A percentile compares a stretch with the other conserved stretches of the same genome.
These are phyloP conservation scores for Toxoplasma gondii DNA, from an alignment of 169 alveolate species.

Conservation along the genomic window DNA sequence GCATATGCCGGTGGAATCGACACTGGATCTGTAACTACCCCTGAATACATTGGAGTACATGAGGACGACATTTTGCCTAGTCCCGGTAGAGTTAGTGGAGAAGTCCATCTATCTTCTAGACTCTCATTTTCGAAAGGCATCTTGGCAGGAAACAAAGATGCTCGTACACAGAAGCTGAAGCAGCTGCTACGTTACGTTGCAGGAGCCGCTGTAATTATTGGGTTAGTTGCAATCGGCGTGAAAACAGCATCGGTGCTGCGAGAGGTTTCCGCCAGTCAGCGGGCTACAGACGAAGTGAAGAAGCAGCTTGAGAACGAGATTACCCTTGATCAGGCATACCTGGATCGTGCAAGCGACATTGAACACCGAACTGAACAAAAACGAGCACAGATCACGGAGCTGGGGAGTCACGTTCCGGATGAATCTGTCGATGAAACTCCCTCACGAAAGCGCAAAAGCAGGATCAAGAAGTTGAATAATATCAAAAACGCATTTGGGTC, in stretches of 20 bases:
- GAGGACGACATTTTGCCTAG: background rate
- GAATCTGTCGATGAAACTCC: no score
- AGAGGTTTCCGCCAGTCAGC: background rate
- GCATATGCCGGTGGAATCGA: no score
- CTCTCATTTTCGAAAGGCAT: background rate
- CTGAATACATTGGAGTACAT: no score
- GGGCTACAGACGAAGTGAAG: background rate
- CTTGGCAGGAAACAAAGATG: background rate
- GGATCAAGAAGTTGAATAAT: background rate
- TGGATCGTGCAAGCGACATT: background rate
- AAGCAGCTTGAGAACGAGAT: background rate
- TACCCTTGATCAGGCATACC: background rate
- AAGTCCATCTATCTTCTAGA: background rate
- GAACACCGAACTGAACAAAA: background rate
- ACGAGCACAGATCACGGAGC: background rate
- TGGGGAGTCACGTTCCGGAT: no score
- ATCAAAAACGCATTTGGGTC: background rate
- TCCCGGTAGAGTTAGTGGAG: background rate
- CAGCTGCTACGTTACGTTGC: background rate
- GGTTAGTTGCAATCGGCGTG: background rate
- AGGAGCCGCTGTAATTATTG: background rate
- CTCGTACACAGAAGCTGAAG: background rate
- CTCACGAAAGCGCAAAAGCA: background rate
- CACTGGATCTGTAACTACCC: no score
- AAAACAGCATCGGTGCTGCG: background rate